Evolutionary conservation across 1,139 yeast species (phyloP), one percentile per base, ranked within the genome.

Genomic region (Debaryomyces singareniensis): DNA sequence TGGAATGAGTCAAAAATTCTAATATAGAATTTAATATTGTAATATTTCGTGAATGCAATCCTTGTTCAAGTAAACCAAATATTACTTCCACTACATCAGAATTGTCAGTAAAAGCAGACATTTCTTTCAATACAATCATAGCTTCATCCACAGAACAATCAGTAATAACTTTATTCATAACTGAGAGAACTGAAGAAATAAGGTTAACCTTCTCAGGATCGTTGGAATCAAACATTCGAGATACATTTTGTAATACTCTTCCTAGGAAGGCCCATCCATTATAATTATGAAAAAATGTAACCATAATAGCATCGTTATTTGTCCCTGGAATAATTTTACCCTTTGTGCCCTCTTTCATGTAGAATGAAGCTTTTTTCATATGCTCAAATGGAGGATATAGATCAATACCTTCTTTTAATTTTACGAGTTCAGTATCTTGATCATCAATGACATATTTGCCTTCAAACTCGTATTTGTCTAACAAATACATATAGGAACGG

Each of bases 231-330:
- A 60, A 63, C 5, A 55, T 46, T 29, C 58, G 59, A 20, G 78
- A 61, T 5, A 79, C 51, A 40, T 79, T 81, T 41, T 82, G 89
- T 18, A 89, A 53, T 0, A 84, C 59, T 42, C 95, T 69, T 1
- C 96, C 96, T 21, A 89, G 44, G 25, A 83, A 61, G 0, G 93
- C 73, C 95, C 96, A 86, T 1, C 96, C 97, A 48, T 78, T 83
- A 47, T 78, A 86, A 4, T 71, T 68, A 49, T 81, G 75, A 26
- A 80, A 59, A 59, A 91, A 87, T 18, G 86, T 70, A 1, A 82
- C 81, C 25, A 84, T 65, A 4, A 77, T 68, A 21, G 60, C 65
- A 20, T 58, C 58, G 3, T 55, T 53, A 11, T 48, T 48, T 2
- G 62, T 46, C 2, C 74, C 54, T 1, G 84, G 75, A 20, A 85